Evolutionary conservation across 208 protist species (phyloP).

Genomic region (Giardia muris): DNA sequence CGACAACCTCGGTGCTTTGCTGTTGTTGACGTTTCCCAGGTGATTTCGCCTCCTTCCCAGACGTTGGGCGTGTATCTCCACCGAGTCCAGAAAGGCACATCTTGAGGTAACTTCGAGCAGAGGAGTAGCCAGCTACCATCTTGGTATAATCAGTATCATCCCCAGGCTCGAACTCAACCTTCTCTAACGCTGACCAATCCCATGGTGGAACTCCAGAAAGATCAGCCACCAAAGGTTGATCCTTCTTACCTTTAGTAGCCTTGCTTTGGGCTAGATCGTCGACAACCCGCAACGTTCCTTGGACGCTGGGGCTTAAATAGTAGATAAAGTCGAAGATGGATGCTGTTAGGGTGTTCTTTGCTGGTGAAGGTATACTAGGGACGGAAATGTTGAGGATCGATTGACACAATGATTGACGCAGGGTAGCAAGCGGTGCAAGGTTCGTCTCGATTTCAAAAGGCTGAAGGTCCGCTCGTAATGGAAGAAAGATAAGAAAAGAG

Average conservation of each 20-base stretch:
- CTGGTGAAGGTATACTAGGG: neutral
- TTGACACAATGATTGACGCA: neutral
- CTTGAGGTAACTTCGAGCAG: neutral
- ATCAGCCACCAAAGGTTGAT: neutral
- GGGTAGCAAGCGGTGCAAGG: neutral
- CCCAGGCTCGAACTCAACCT: neutral
- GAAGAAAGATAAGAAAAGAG: neutral
- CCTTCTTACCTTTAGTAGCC: neutral
- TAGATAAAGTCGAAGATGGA: neutral
- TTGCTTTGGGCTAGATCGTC: neutral
- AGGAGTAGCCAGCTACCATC: neutral
- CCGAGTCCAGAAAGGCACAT: too few species aligned
- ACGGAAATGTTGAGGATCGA: neutral
- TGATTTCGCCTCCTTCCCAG: too few species aligned
- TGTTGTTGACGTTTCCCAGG: too few species aligned
- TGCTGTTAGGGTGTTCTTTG: neutral
- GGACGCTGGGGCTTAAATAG: neutral
- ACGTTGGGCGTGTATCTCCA: too few species aligned
- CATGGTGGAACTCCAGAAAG: neutral
- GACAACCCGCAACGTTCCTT: neutral
- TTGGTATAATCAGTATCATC: neutral
- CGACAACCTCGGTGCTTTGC: too few species aligned
- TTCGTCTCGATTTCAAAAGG: neutral
- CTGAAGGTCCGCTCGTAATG: neutral
- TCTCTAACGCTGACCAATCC: neutral